These are phyloP conservation scores for Pseudogymnoascus sp. DNA, from an alignment of 2,329 filamentous ascomycete genomes.

Conservation along the genomic window DNA sequence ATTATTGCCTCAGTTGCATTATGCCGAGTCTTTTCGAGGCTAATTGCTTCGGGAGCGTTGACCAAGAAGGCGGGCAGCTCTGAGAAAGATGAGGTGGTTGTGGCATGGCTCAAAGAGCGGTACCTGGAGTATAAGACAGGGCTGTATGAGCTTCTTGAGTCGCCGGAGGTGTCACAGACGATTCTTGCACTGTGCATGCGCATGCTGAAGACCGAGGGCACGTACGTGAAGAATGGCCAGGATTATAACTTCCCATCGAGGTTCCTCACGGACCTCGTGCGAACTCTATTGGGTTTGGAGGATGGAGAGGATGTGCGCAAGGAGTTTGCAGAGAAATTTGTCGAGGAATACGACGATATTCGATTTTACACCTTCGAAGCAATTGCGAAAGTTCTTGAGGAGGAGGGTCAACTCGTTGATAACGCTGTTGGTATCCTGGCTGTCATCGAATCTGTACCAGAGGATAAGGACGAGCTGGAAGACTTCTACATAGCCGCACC, in stretches of 20 bases:
- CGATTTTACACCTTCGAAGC: conserved; percentile 73
- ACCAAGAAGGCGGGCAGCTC: conserved; percentile 55
- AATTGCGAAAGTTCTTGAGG: conserved; percentile 51
- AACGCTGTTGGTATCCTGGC: conserved; percentile 56
- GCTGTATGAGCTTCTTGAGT: conserved; percentile 53
- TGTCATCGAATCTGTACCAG: conserved; percentile 63
- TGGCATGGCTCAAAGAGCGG: conserved; percentile 70
- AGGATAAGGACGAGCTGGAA: conserved; percentile 56
- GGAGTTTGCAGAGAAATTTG: conserved; percentile 70
- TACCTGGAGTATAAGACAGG: conserved; percentile 62
- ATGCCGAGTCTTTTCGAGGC: conserved; percentile 75
- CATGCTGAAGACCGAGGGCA: conserved; percentile 70
- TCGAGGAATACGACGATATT: conserved; percentile 75
- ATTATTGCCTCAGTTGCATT: conserved; percentile 70
- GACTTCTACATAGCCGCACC: conserved; percentile 61
- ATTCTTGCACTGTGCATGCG: conserved; percentile 76
- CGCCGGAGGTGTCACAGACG: conserved; percentile 58
- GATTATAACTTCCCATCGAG: conserved; percentile 62
- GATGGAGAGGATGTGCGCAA: conserved; percentile 53
- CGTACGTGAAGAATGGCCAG: conserved; percentile 50
- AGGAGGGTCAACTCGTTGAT: conserved; percentile 37
- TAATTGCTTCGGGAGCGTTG: conserved; percentile 68
- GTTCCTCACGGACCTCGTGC: conserved; percentile 59
- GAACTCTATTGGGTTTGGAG: conserved; percentile 50
- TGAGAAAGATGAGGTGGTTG: conserved; percentile 67